Evolutionary conservation across 2,329 filamentous ascomycete species (phyloP).

Genomic region (Penicillium sp.): DNA sequence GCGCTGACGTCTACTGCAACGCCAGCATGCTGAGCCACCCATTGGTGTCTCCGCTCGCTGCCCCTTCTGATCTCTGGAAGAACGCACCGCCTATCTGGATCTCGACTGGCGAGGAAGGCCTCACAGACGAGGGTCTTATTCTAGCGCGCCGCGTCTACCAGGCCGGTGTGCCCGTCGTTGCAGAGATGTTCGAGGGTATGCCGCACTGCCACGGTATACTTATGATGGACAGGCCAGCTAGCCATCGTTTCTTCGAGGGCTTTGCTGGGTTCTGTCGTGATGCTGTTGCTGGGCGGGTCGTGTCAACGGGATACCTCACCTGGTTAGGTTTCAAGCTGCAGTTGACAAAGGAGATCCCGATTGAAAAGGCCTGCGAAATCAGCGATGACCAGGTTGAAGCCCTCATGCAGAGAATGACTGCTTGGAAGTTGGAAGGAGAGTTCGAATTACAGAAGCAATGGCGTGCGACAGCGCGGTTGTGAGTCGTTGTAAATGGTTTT

Average conservation of each 20-base stretch:
- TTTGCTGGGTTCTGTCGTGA: slow-evolving; percentile 49
- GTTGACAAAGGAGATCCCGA: slow-evolving; percentile 23
- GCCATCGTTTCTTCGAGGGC: slow-evolving; percentile 46
- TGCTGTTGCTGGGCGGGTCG: slow-evolving; percentile 24
- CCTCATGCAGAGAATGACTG: slow-evolving; percentile 21
- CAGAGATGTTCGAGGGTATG: slow-evolving; percentile 40
- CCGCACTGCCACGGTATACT: slow-evolving; percentile 50
- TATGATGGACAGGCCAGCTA: slow-evolving; percentile 41
- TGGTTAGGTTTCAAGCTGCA: slow-evolving; percentile 26
- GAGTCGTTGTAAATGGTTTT: neutral
- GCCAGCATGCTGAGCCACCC: slow-evolving; percentile 35
- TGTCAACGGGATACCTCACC: slow-evolving; percentile 24
- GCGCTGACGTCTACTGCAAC: slow-evolving; percentile 37
- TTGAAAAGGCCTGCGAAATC: slow-evolving; percentile 28
- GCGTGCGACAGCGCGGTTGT: slow-evolving; percentile 28
- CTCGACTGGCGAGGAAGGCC: slow-evolving; percentile 35
- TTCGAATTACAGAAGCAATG: slow-evolving; percentile 26
- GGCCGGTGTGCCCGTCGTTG: slow-evolving; percentile 30
- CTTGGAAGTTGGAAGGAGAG: slow-evolving; percentile 32
- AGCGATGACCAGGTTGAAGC: slow-evolving; percentile 32
- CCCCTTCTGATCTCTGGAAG: slow-evolving; percentile 32
- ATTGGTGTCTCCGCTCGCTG: slow-evolving; percentile 35
- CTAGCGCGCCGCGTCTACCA: slow-evolving; percentile 35
- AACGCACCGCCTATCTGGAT: slow-evolving; percentile 37
- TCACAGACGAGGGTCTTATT: slow-evolving; percentile 36